Evolutionary conservation across 2,329 filamentous ascomycete genomes (phyloP).

Genomic region (Pseudogymnoascus sp.): DNA sequence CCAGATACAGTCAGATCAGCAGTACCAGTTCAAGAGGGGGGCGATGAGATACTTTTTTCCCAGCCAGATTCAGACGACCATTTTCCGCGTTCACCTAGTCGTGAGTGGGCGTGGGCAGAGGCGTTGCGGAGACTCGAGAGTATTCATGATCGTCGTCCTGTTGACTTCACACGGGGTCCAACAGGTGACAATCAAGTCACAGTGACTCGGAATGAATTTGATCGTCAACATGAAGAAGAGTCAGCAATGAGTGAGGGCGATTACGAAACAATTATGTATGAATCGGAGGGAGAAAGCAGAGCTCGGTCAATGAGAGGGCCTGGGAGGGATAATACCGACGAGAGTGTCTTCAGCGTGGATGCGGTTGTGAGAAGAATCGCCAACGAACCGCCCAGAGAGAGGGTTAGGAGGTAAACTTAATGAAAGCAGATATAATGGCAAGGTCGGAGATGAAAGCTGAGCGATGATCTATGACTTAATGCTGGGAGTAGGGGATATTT

Average conservation of each 20-base stretch:
- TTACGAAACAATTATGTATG: background rate
- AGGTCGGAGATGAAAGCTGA: background rate
- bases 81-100: background rate
- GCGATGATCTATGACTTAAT: background rate
- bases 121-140: background rate
- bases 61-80: background rate
- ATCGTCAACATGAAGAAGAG: background rate
- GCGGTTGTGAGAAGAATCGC: constrained; percentile 2
- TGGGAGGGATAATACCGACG: background rate
- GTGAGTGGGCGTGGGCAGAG: background rate
- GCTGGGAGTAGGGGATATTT: background rate
- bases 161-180: background rate
- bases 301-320: background rate
- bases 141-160: background rate
- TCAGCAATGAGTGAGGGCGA: background rate
- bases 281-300: background rate
- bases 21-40: background rate
- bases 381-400: background rate
- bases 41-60: background rate
- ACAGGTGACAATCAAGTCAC: background rate
- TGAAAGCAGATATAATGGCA: background rate
- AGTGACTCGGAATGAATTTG: background rate
- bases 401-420: background rate
- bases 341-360: background rate
- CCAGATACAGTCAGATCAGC: background rate